phyloP scores from a whole-genome alignment of 257 asterid genomes.

The Dorcoceras hygrometricum region DNA sequence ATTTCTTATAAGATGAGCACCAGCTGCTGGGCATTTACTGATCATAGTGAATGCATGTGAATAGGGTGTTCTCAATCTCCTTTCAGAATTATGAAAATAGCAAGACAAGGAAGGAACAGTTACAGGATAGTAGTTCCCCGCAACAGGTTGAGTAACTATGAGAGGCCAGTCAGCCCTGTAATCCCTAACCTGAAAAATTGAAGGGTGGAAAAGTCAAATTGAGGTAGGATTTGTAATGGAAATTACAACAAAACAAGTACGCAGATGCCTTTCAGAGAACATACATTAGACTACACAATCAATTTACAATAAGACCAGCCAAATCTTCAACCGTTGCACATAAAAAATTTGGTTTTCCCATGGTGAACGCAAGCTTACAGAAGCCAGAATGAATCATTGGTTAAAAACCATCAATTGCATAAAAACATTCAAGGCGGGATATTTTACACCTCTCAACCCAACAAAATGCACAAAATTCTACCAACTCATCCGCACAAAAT shows the following conservation, averaged over 20 bases:
- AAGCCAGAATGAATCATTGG: not conserved
- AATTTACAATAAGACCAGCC: not conserved
- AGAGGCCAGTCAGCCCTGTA: conserved; percentile 77
- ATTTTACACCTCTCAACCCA: not conserved
- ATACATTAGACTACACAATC: not conserved
- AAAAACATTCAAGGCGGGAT: not conserved
- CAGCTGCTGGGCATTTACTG: not conserved
- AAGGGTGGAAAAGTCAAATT: conserved; percentile 15
- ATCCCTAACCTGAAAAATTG: conserved; percentile 66
- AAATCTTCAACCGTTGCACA: not conserved
- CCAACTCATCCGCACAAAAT: not conserved
- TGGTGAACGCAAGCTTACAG: not conserved
- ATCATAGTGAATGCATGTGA: conserved; percentile 2
- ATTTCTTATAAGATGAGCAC: no score
- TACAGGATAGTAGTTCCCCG: conserved; percentile 94
- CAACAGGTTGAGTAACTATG: conserved; percentile 78
- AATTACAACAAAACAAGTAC: not conserved
- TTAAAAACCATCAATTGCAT: not conserved
- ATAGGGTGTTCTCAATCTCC: not conserved
- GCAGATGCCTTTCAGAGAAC: not conserved
- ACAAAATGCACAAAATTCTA: not conserved
- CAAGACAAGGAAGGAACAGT: conserved; percentile 25
- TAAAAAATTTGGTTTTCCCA: no score
- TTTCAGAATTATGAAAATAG: not conserved
- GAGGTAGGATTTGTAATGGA: conserved; percentile 3